phyloP scores from a whole-genome alignment of 1,284 basidiomycete genomes.

The Malassezia restricta region DNA sequence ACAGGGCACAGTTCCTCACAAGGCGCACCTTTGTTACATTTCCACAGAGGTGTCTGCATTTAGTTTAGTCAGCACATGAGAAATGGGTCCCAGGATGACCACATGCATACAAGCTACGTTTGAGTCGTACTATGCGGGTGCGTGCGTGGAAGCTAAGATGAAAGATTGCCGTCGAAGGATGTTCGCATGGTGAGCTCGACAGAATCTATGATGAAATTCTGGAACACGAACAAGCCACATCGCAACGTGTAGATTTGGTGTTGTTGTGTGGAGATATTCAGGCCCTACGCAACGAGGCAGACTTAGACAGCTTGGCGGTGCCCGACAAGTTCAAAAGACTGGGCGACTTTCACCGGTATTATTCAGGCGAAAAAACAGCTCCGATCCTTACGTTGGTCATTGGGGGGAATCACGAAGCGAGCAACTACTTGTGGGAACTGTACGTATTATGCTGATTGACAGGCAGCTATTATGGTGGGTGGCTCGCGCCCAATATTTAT shows the following conservation, averaged over 20 bases:
- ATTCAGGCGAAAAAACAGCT: constrained; percentile 66
- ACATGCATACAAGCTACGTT: too few species aligned
- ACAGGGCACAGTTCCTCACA: not conserved
- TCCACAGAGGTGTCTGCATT: not conserved
- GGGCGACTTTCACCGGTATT: constrained; percentile 63
- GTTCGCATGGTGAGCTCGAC: constrained; percentile 63
- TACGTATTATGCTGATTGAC: constrained; percentile 48
- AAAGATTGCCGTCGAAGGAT: constrained; percentile 82
- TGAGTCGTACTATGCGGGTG: constrained; percentile 1
- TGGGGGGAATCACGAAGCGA: constrained; percentile 95
- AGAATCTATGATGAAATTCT: constrained; percentile 67
- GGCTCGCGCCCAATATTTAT: constrained; percentile 90
- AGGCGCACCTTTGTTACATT: not conserved
- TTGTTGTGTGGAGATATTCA: constrained; percentile 79
- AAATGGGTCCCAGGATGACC: too few species aligned
- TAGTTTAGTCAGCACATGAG: too few species aligned
- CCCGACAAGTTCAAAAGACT: constrained; percentile 76
- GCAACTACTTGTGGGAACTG: constrained; percentile 94
- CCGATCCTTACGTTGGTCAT: constrained; percentile 85
- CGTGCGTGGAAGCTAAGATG: not conserved
- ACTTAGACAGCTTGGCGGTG: constrained; percentile 79
- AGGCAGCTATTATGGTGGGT: constrained; percentile 36
- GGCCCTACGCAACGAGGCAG: constrained; percentile 71
- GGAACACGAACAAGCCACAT: constrained; percentile 54
- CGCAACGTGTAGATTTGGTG: constrained; percentile 65